Conservation (phyloP, 1,284 basidiomycete species). For the Trichosporon ovoides region DNA sequence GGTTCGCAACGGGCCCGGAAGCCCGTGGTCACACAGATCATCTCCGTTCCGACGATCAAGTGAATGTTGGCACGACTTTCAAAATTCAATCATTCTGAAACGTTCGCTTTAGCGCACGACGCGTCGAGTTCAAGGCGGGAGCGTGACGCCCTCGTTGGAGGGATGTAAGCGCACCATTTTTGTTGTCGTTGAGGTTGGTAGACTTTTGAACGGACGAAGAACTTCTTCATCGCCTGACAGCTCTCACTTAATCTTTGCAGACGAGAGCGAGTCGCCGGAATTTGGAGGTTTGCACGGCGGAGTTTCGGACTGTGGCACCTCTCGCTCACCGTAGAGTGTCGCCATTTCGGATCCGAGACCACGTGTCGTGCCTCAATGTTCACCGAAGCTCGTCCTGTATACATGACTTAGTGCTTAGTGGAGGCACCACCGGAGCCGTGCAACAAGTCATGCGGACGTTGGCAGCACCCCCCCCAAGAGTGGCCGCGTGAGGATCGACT, state of each 20-base stretch:
- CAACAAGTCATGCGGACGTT: too few species aligned
- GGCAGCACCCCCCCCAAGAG: too few species aligned
- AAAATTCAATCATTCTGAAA: not conserved
- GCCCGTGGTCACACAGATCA: conserved; percentile 9
- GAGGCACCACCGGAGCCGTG: too few species aligned
- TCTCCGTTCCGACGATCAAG: not conserved
- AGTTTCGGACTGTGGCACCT: not conserved
- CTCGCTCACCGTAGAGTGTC: too few species aligned
- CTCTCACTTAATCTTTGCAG: not conserved
- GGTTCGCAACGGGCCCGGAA: conserved; percentile 3
- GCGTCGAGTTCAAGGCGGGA: conserved; percentile 13
- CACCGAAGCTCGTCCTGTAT: too few species aligned
- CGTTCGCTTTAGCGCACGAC: conserved; percentile 1
- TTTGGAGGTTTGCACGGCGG: not conserved
- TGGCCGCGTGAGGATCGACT: too few species aligned
- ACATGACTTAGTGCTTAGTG: too few species aligned
- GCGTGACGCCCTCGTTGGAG: conserved; percentile 18
- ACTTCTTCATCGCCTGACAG: not conserved
- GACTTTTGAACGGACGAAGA: conserved; percentile 20
- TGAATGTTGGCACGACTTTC: not conserved
- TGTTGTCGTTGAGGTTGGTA: conserved; percentile 8
- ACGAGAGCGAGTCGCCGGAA: not conserved
- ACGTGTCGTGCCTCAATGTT: not conserved
- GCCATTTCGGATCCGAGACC: not conserved
- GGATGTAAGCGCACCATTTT: conserved; percentile 23